phyloP scores from a whole-genome alignment of 768 basidiomycete species.

The Guyanaporus albipodus region DNA sequence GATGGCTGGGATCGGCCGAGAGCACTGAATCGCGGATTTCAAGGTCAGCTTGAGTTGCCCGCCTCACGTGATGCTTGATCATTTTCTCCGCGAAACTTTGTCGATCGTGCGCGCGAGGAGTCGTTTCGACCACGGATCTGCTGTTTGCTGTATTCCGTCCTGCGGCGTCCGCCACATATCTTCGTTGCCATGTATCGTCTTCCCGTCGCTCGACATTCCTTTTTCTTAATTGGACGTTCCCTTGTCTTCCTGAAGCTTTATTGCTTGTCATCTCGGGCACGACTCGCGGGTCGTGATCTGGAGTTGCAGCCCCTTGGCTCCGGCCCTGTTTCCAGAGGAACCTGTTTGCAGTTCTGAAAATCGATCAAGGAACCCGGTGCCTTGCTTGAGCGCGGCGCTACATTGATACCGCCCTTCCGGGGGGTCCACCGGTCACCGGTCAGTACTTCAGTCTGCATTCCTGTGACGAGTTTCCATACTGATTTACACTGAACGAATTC shows the following conservation, averaged over 20 bases:
- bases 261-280: conserved; percentile 17
- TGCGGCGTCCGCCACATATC: conserved; percentile 26
- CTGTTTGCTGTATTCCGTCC: neutral
- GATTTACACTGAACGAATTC: conserved; percentile 21
- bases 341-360: conserved; percentile 18
- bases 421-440: too few relatives aligned
- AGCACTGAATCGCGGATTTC: conserved; percentile 17
- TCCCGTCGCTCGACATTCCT: conserved; percentile 21
- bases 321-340: conserved; percentile 25
- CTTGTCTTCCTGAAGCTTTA: conserved; percentile 13
- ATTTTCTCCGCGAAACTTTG: conserved; percentile 7
- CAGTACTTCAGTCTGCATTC: conserved; percentile 27
- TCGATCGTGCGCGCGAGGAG: neutral
- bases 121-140: conserved; percentile 14
- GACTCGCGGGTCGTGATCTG: conserved; percentile 24
- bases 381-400: conserved; percentile 18
- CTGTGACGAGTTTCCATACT: conserved; percentile 25
- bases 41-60: conserved; percentile 17
- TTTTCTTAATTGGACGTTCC: conserved; percentile 23
- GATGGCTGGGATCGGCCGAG: conserved; percentile 2
- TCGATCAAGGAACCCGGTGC: conserved; percentile 29
- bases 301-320: conserved; percentile 15
- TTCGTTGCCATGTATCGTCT: conserved; percentile 22
- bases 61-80: conserved; percentile 7
- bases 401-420: conserved; percentile 12